phyloP scores from a whole-genome alignment of 345 rosid genomes.

The Dovyalis caffra region DNA sequence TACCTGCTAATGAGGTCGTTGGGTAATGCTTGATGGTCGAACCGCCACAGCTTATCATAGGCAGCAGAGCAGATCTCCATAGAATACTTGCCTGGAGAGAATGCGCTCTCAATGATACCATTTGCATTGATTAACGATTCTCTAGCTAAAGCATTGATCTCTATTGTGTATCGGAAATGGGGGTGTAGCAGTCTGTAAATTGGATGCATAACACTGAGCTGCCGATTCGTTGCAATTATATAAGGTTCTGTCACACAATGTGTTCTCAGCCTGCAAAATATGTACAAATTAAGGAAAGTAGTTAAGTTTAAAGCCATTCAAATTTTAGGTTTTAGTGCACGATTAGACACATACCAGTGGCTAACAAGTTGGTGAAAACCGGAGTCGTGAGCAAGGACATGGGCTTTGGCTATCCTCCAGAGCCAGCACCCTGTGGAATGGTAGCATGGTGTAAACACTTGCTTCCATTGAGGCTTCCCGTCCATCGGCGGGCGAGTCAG shows the following conservation, averaged over 20 bases:
- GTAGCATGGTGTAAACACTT: constrained; percentile 41
- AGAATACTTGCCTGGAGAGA: constrained; percentile 56
- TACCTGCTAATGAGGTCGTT: constrained; percentile 55
- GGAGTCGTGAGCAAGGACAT: constrained; percentile 60
- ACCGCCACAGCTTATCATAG: constrained; percentile 51
- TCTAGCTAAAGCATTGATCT: constrained; percentile 73
- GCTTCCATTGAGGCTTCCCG: constrained; percentile 65
- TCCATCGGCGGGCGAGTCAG: constrained; percentile 52
- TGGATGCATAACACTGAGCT: constrained; percentile 71
- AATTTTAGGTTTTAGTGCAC: neutral
- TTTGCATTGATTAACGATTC: constrained; percentile 46
- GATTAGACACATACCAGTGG: constrained; percentile 50
- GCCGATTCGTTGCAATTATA: constrained; percentile 65
- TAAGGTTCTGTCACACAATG: constrained; percentile 67
- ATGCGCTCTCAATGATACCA: constrained; percentile 63
- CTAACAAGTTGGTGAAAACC: constrained; percentile 64
- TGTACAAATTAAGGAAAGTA: neutral
- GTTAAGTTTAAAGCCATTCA: neutral
- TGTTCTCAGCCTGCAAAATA: constrained; percentile 56
- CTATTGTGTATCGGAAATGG: constrained; percentile 77
- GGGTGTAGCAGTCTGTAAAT: constrained; percentile 58
- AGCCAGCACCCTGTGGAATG: constrained; percentile 60
- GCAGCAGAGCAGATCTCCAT: constrained; percentile 55
- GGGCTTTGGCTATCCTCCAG: constrained; percentile 72
- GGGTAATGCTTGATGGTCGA: constrained; percentile 52